phyloP scores from a whole-genome alignment of 805 yeast genomes.

The Wickerhamiella domercqiae region DNA sequence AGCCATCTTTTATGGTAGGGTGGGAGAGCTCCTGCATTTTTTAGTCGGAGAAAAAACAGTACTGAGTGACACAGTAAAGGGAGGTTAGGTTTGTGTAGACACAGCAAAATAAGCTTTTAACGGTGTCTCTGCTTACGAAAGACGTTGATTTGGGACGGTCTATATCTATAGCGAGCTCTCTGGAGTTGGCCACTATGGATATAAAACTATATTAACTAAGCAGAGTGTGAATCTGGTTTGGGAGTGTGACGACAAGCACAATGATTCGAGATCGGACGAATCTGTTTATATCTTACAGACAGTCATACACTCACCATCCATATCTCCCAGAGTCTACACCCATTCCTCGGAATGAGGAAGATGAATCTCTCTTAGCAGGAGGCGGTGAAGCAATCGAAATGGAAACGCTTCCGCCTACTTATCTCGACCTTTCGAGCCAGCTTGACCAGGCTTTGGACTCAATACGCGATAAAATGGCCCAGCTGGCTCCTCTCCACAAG shows the following conservation, averaged over 20 bases:
- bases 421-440: conserved; percentile 57
- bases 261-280: conserved; percentile 94
- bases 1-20: conserved; percentile 44
- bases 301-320: conserved; percentile 66
- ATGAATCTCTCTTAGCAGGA: conserved; percentile 38
- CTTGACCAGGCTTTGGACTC: conserved; percentile 46
- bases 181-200: no score
- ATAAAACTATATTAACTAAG: no score
- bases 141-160: no score
- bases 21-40: conserved; percentile 17
- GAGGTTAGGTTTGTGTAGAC: not conserved
- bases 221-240: no score
- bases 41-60: no score
- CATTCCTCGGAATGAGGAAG: conserved; percentile 39
- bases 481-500: conserved; percentile 56
- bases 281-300: conserved; percentile 70
- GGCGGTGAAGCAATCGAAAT: conserved; percentile 34
- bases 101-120: no score
- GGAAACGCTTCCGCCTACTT: conserved; percentile 58
- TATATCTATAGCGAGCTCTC: no score
- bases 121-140: no score
- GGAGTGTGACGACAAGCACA: no score
- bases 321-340: conserved; percentile 11
- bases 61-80: not conserved
- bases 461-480: conserved; percentile 40